A percentile compares a stretch with the other conserved stretches of the same genome.
Evolutionary conservation across 108 stramenopile species (phyloP).

Genomic region (Nitzschia sp.): DNA sequence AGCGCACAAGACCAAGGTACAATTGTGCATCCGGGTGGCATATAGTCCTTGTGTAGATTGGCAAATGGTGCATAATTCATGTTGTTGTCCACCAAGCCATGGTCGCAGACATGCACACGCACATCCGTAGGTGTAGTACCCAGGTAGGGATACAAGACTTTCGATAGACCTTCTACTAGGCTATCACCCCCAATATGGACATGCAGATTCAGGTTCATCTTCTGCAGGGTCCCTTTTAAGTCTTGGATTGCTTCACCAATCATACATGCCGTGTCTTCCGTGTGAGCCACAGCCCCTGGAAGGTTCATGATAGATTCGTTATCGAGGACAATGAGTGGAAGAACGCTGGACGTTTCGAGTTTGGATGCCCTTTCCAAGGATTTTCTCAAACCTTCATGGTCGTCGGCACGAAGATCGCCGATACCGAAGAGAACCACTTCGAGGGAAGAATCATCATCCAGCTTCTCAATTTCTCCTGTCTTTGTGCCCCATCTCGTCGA

Average conservation of each 20-base stretch:
- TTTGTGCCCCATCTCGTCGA: no score
- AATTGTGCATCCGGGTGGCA: not conserved
- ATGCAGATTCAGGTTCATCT: conserved; percentile 27
- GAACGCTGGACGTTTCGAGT: conserved; percentile 9
- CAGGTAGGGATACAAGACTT: not conserved
- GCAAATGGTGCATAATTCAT: conserved; percentile 39
- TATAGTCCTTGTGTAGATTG: not conserved
- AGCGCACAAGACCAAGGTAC: conserved; percentile 41
- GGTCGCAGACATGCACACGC: conserved; percentile 47
- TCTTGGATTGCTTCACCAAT: conserved; percentile 18
- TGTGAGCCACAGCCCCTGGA: conserved; percentile 39
- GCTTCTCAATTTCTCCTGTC: not conserved
- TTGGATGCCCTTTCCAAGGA: conserved; percentile 16
- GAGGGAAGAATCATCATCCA: no score
- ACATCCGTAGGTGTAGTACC: not conserved
- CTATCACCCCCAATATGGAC: conserved; percentile 8
- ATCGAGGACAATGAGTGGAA: conserved; percentile 45
- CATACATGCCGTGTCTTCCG: conserved; percentile 36
- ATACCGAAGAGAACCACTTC: conserved; percentile 54
- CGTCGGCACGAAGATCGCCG: conserved; percentile 53
- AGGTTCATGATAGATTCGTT: conserved; percentile 29
- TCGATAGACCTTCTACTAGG: not conserved
- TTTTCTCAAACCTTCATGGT: conserved; percentile 40
- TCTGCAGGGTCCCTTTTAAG: conserved; percentile 15
- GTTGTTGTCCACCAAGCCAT: conserved; percentile 39